Evolutionary conservation across 2,329 filamentous ascomycete genomes (phyloP), one percentile per base, ranked within the genome.

Genomic region (Aphanocladium album): DNA sequence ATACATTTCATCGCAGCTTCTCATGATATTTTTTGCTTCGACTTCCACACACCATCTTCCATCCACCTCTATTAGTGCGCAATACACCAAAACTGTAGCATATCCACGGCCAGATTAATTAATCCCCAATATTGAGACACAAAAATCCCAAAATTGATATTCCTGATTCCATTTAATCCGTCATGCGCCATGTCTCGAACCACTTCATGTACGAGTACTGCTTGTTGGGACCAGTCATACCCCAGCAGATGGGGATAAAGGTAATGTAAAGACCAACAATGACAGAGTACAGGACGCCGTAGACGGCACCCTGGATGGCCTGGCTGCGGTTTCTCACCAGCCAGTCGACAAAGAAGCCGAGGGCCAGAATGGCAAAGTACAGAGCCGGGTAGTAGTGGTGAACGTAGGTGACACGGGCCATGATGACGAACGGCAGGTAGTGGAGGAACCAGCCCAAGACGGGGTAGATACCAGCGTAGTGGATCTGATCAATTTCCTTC

Each of bases 381-480:
- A 99, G 85, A 11, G 95, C 95, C 12, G 95, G 95, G 76, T 98
- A 99, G 81, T 99, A 99, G 79, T 99, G 95, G 76, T 99, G 95
- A 59, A 99, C 95, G 71, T 99, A 99, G 17, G 95, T 99, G 63
- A 99, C 95, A 82, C 95, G 91, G 12, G 92, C 95, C 96, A 99
- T 99, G 71, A 95, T 86, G 69, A 96, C 85, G 76, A 98, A 99
- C 1, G 95, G 95, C 64, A 96, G 78, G 74, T 97, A 99, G 78
- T 99, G 95, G 53, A 99, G 83, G 76, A 96, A 88, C 95, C 95
- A 99, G 64, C 95, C 95, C 60, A 95, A 83, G 60, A 93, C 81
- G 9, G 95, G 93, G 75, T 99, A 99, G 62, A 99, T 72, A 53
- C 90, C 95, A 12, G 93, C 83, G 75, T 96, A 98, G 76, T 97